Base-by-base conservation (phyloP, 2,329 filamentous ascomycete genomes). In the Ophiostoma piceae region DNA sequence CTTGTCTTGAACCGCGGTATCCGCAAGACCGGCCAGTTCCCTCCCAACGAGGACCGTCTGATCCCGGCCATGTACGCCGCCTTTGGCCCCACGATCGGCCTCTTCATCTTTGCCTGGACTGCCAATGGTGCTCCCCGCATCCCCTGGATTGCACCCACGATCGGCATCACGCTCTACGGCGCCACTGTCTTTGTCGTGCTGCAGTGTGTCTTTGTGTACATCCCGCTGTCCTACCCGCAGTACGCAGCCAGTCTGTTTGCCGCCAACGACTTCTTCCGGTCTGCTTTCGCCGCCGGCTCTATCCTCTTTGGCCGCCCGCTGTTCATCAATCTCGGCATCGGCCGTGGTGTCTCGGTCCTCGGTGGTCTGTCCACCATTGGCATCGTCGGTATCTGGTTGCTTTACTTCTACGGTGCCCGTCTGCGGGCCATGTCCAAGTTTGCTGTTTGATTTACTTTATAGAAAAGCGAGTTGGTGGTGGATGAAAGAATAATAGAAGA, bases 61-160 rank as follows among this genome's bases (percentile, higher is more conserved):
- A 76, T 85, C 2, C 87, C 86, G 0, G 86, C 85, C 2, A 79
- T 89, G 2, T 77, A 80, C 2, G 84, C 83, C 1, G 78, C 82
- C 54, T 80, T 88, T 71, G 83, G 83, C 1, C 83, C 85, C 0
- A 83, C 85, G 0, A 80, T 86, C 32, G 86, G 86, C n/a, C 79
- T 88, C 14, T 88, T 89, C 80, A 75, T 88, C 70, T 88, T 85
- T 74, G 85, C 83, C 41, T 88, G 85, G 85, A 87, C 85, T 0
- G 80, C 83, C 22, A 39, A 73, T 26, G 14, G n/a, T 39, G 79
- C 80, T n/a, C 77, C 79, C 0, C 77, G 78, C 2, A 80, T 86
- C 67, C 84, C 84, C 71, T 88, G 85, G 81, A 83, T 84, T 69
- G 84, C 81, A 1, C 83, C 83, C 3, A 85, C 83, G 9, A 82